These are phyloP conservation scores for Candida endomychidarum DNA, from an alignment of 805 yeast species.

Conservation along the genomic window DNA sequence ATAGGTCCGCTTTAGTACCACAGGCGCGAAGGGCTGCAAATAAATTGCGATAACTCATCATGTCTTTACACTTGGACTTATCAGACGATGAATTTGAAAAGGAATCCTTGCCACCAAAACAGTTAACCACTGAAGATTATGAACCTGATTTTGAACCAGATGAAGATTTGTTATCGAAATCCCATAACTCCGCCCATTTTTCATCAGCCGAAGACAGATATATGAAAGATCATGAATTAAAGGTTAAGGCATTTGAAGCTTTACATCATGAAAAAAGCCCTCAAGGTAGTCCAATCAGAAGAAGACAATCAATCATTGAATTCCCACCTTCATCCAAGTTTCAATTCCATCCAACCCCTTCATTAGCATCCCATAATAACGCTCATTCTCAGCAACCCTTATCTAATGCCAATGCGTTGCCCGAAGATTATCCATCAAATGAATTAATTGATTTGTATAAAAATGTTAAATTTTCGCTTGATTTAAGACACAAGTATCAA, in stretches of 20 bases:
- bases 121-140: slow-evolving; percentile 5
- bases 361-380: slow-evolving; percentile 16
- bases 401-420: slow-evolving; percentile 18
- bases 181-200: slow-evolving; percentile 52
- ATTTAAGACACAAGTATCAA: slow-evolving; percentile 75
- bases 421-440: slow-evolving; percentile 59
- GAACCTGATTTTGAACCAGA: slow-evolving; percentile 16
- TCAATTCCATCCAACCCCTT: slow-evolving; percentile 17
- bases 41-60: no score
- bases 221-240: slow-evolving; percentile 67
- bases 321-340: slow-evolving; percentile 23
- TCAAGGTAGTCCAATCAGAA: slow-evolving; percentile 17
- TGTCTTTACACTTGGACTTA: slow-evolving; percentile 5
- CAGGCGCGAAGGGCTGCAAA: no score
- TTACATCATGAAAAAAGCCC: slow-evolving; percentile 25
- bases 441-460: slow-evolving; percentile 65
- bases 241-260: slow-evolving; percentile 56
- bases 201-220: slow-evolving; percentile 64
- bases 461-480: slow-evolving; percentile 65
- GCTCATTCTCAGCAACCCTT: slow-evolving; percentile 8
- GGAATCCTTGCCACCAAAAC: slow-evolving; percentile 7
- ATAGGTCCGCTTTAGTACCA: no score
- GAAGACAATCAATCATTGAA: slow-evolving; percentile 42
- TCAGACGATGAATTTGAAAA: slow-evolving; percentile 5
- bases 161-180: slow-evolving; percentile 31